These are phyloP conservation scores for Cytospora mali DNA, from an alignment of 2,329 filamentous ascomycete species.

Conservation along the genomic window DNA sequence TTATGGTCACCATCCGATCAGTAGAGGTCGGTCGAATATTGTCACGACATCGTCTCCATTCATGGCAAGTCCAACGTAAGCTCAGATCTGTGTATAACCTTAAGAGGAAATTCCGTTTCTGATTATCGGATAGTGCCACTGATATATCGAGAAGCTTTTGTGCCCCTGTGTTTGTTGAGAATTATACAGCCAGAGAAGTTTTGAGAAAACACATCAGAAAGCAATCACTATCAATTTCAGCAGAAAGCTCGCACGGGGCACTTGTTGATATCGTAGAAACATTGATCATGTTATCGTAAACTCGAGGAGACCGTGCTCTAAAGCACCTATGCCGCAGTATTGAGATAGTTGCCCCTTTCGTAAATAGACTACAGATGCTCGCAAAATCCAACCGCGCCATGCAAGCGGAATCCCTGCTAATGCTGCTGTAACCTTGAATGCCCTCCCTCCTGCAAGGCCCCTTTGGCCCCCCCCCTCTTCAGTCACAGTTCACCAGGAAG, in stretches of 20 bases:
- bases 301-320: neutral
- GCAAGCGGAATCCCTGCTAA: neutral
- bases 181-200: no score
- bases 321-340: neutral
- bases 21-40: neutral
- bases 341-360: no score
- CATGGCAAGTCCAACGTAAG: neutral
- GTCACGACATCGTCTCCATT: neutral
- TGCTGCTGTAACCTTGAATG: neutral
- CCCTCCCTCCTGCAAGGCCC: neutral
- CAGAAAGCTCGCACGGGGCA: no score
- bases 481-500: constrained; percentile 17
- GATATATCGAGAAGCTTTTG: no score
- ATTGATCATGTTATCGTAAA: no score
- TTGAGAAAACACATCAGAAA: no score
- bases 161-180: no score
- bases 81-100: neutral
- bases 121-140: neutral
- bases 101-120: neutral
- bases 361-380: no score
- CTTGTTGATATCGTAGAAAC: no score
- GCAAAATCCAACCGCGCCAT: neutral
- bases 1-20: neutral
- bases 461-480: neutral
- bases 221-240: no score